Evolutionary conservation across 176 grass and related monocot species (phyloP), one percentile per base, ranked within the genome.

Genomic region (Tuctoria greenei): DNA sequence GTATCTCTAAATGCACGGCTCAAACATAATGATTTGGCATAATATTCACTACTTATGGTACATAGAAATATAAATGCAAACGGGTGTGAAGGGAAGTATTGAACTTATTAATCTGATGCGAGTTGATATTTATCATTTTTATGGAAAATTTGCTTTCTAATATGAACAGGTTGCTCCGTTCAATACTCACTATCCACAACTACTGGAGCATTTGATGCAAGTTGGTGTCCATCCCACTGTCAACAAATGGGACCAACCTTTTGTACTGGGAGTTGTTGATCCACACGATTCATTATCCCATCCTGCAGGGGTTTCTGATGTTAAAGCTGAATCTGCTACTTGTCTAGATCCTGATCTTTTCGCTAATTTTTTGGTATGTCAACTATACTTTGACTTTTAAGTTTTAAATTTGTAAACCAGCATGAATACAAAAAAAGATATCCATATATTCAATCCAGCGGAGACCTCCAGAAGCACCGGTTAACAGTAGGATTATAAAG

Each of bases 161-260:
- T 81, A 62, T 69, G 66, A 73, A 85, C 85, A 95, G 95, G 92
- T 99, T 84, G 95, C 92, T 71, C 95, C 95, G 77, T 99, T 99
- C 79, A 99, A 99, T 90, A 95, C 95, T 2, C 86, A 86, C 76
- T 95, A 99, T 84, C 82, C 91, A 28, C 87, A 90, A 78, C 75
- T 99, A 71, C 80, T 67, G 55, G 84, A 92, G 61, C 95, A 99
- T 76, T 28, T 99, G 81, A 45, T 17, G 7, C 89, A 99, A 92
- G 89, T 87, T 67, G 92, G 89, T 79, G 81, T 99, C 20, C 85
- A 99, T 66, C 73, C 82, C 12, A 50, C 80, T 74, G 38, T 88
- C 82, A 99, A 99, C 56, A 99, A 88, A 82, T 99, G 95, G 95
- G 87, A 99, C 66, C 87, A 92, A 66, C 89, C 89, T 57, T 88